A percentile compares a stretch with the other conserved stretches of the same genome.
These are phyloP conservation scores for Plasmodium sp. DNA, from an alignment of 169 alveolate species.

Conservation along the genomic window DNA sequence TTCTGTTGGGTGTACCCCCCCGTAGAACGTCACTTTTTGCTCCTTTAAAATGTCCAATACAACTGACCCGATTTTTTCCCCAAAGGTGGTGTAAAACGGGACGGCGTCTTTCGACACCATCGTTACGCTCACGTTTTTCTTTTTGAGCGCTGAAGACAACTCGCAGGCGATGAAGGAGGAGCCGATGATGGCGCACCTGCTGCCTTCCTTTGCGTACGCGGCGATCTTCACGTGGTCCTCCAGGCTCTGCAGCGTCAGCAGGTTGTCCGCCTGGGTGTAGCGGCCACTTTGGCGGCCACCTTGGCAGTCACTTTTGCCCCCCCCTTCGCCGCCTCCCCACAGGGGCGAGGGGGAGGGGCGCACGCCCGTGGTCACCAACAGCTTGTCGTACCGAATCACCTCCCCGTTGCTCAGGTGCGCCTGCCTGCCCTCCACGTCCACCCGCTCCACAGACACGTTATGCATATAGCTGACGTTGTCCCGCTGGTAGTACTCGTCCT, in stretches of 20 bases:
- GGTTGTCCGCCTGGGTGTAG: constrained; percentile 23
- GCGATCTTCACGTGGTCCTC: constrained; percentile 74
- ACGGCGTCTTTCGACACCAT: constrained; percentile 77
- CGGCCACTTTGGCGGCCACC: not conserved
- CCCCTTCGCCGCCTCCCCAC: not conserved
- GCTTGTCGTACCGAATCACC: constrained; percentile 79
- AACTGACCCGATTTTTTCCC: constrained; percentile 77
- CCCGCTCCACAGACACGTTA: constrained; percentile 73
- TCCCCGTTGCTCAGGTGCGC: constrained; percentile 80
- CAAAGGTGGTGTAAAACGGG: constrained; percentile 78
- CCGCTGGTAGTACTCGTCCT: constrained; percentile 75
- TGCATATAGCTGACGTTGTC: constrained; percentile 75
- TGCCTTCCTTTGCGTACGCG: constrained; percentile 75
- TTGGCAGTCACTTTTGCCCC: not conserved
- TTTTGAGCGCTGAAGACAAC: constrained; percentile 79
- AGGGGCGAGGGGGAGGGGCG: constrained; percentile 71
- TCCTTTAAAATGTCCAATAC: constrained; percentile 76
- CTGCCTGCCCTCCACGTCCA: constrained; percentile 74
- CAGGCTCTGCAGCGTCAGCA: constrained; percentile 78
- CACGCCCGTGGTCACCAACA: constrained; percentile 82
- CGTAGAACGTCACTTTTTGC: constrained; percentile 75
- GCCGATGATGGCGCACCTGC: constrained; percentile 81
- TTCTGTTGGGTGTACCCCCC: constrained; percentile 70
- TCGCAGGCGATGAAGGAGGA: constrained; percentile 87
- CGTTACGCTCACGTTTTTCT: constrained; percentile 80